Evolutionary conservation across 2,329 filamentous ascomycete genomes (phyloP).

Genomic region (Fusarium verrucosum): DNA sequence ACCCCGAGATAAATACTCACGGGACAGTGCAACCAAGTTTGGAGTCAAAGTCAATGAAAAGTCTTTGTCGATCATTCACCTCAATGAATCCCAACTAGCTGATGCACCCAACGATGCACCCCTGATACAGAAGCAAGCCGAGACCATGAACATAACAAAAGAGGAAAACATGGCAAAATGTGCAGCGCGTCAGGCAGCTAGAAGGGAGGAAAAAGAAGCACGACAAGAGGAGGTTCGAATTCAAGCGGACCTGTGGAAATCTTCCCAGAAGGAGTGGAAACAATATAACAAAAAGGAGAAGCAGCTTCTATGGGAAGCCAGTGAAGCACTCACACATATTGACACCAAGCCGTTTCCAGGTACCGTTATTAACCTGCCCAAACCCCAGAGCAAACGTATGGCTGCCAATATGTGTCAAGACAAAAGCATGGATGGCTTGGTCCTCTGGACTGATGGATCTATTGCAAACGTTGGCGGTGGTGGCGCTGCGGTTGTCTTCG

Average conservation of each 20-base stretch:
- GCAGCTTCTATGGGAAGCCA: neutral
- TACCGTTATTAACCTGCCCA: neutral
- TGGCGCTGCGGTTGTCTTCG: slow-evolving; percentile 1
- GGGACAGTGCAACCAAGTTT: too few species aligned
- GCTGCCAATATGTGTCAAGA: neutral
- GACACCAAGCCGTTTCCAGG: neutral
- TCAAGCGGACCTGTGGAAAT: too few species aligned
- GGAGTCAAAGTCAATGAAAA: too few species aligned
- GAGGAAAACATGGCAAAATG: neutral
- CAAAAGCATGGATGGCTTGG: neutral
- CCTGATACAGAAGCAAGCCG: too few species aligned
- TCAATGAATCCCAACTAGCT: too few species aligned
- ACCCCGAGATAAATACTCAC: too few species aligned
- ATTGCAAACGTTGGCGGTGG: neutral
- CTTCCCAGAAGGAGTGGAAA: neutral
- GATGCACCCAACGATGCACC: too few species aligned
- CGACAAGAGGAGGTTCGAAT: neutral
- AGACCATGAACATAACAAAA: neutral
- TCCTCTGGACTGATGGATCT: neutral
- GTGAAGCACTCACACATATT: neutral
- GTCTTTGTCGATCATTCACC: too few species aligned
- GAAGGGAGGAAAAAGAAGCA: neutral
- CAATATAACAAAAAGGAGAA: neutral
- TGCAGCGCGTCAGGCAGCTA: neutral
- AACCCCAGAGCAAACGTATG: neutral